Percentiles rank a stretch among this genome's conserved stretches.
phyloP scores from a whole-genome alignment of 208 protist species.

The Leishmania tropica region DNA sequence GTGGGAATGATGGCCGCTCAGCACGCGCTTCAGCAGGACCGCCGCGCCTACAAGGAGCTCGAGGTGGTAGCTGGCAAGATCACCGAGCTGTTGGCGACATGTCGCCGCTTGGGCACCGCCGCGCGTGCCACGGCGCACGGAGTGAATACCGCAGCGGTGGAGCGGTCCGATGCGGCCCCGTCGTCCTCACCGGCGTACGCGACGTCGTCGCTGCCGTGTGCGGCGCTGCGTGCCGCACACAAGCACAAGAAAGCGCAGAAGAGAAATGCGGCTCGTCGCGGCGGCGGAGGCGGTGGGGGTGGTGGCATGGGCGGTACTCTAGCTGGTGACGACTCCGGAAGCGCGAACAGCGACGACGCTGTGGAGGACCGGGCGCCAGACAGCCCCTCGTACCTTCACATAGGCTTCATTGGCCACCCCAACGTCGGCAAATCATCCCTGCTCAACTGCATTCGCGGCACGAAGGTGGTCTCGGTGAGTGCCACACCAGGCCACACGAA shows the following conservation, averaged over 20 bases:
- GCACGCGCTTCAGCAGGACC: slow-evolving; percentile 46
- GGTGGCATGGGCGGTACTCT: background rate
- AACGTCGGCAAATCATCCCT: slow-evolving; percentile 97
- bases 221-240: slow-evolving; percentile 7
- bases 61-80: slow-evolving; percentile 73
- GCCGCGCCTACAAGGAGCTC: slow-evolving; percentile 60
- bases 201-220: slow-evolving; percentile 19
- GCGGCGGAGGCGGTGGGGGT: background rate
- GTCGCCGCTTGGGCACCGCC: slow-evolving; percentile 33
- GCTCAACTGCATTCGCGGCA: slow-evolving; percentile 96
- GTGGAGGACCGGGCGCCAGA: slow-evolving; percentile 32
- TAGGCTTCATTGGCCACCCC: slow-evolving; percentile 92
- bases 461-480: slow-evolving; percentile 95
- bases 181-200: background rate
- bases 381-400: slow-evolving; percentile 42
- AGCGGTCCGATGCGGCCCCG: background rate
- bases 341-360: slow-evolving; percentile 12
- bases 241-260: slow-evolving; percentile 28
- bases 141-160: background rate
- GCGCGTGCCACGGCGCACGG: slow-evolving; percentile 9
- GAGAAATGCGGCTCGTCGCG: slow-evolving; percentile 4
- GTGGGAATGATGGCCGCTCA: slow-evolving; percentile 75
- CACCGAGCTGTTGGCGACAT: slow-evolving; percentile 53
- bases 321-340: slow-evolving; percentile 13
- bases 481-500: slow-evolving; percentile 97